Evolutionary conservation across 2,329 filamentous ascomycete genomes (phyloP), one percentile per base, ranked within the genome.

Genomic region (Aspergillus tanneri): DNA sequence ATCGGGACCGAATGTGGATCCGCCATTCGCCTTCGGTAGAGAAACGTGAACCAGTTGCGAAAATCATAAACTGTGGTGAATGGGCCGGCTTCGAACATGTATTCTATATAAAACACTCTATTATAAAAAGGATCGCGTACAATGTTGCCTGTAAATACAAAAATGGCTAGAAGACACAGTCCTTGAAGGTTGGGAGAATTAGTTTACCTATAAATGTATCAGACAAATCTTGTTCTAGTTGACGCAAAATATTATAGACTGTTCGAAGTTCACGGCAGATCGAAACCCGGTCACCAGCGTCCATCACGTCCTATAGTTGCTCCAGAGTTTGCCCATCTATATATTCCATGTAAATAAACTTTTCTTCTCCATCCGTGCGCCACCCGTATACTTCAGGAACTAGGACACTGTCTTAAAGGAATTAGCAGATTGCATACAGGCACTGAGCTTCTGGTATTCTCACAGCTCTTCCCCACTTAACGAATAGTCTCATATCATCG

Each of bases 341-440:
- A 40, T 58, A 52, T 45, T 70, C 59, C 64, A 68, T 70, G 43
- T 67, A 69, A 41, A 69, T 60, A 46, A 59, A 69, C 4, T 44
- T 52, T 19, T 62, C 44, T n/a, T 50, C 42, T 6, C 59, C 57
- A 19, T 62, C 52, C 2, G 47, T 56, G 11, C 56, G 54, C 67
- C 63, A 71, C 9, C 68, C 65, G 48, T 67, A 71, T 18, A 72
- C 49, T 49, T 71, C 66, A 10, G 67, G 69, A 25, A 70, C 67
- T 6, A 65, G 67, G 16, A 70, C 58, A 43, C 45, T 5, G 21
- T 54, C 53, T 22, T 48, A 25, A 6, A 68, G 49, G 21, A 53
- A 28, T n/a, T 44, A 40, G 28, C 49, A 39, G 43, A 69, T 42
- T 11, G 54, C 55, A 58, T 63, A 68, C 11, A 70, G 61, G 46